Evolutionary conservation across 192 early-diverging fungal genomes (phyloP).

Genomic region (Cetraspora pellucida): DNA sequence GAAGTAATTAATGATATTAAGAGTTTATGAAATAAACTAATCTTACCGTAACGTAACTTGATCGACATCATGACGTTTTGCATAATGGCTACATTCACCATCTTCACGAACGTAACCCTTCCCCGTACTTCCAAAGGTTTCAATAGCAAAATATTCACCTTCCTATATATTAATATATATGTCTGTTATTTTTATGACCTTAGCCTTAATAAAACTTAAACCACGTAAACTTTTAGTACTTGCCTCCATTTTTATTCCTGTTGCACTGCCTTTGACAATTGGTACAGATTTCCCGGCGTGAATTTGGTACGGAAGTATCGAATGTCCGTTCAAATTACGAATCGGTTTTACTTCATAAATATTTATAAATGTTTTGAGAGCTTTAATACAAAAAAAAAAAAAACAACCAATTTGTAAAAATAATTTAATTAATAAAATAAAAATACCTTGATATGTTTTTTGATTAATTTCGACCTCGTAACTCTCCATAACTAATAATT

Average conservation of each 20-base stretch:
- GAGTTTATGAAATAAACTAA: constrained; percentile 2
- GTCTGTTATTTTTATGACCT: not conserved
- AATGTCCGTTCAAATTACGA: constrained; percentile 95
- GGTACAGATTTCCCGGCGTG: constrained; percentile 95
- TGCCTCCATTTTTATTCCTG: constrained; percentile 86
- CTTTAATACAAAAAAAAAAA: too few species aligned
- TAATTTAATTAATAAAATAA: not conserved
- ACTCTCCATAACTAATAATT: constrained; percentile 83
- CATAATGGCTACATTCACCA: constrained; percentile 91
- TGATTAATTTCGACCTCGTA: constrained; percentile 95
- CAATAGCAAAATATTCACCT: constrained; percentile 92
- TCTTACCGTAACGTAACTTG: constrained; percentile 74
- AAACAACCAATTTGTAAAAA: not conserved
- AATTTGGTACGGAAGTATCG: constrained; percentile 89
- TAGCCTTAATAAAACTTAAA: not conserved
- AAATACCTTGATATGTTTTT: constrained; percentile 78
- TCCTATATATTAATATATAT: constrained; percentile 47
- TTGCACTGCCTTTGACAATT: constrained; percentile 84
- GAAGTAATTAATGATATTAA: not conserved
- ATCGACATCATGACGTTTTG: constrained; percentile 59
- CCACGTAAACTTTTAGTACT: not conserved
- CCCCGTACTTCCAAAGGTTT: constrained; percentile 97
- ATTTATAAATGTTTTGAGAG: not conserved
- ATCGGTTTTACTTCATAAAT: constrained; percentile 77
- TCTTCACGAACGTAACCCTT: constrained; percentile 88